Conservation (phyloP, 2,329 filamentous ascomycete species). For the Orbilia quercus region DNA sequence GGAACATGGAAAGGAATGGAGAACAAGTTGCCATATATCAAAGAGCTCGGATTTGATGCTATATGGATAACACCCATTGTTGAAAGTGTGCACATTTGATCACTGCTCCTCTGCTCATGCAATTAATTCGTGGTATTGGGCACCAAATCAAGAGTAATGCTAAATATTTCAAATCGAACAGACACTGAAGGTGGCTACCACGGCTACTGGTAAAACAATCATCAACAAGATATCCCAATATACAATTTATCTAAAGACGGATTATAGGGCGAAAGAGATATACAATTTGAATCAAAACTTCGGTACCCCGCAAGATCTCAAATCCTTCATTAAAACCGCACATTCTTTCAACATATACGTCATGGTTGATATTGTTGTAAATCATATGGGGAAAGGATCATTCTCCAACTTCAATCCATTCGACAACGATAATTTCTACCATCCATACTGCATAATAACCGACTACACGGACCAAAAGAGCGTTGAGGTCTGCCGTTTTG, state of each 20-base stretch:
- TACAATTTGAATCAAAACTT: constrained; percentile 62
- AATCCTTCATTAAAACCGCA: constrained; percentile 61
- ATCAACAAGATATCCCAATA: too few species aligned
- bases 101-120: too few species aligned
- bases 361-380: constrained; percentile 63
- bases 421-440: constrained; percentile 60
- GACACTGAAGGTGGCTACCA: constrained; percentile 64
- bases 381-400: constrained; percentile 62
- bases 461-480: constrained; percentile 60
- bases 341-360: constrained; percentile 62
- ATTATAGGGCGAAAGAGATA: constrained; percentile 61
- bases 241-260: not conserved
- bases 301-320: constrained; percentile 62
- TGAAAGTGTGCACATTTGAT: constrained; percentile 52
- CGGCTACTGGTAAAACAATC: constrained; percentile 63
- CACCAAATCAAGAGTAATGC: not conserved
- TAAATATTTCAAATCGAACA: constrained; percentile 48
- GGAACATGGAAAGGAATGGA: constrained; percentile 65
- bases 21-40: constrained; percentile 65
- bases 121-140: too few species aligned
- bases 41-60: constrained; percentile 64
- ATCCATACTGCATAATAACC: constrained; percentile 50
- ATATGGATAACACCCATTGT: constrained; percentile 66
- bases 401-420: constrained; percentile 63
- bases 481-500: constrained; percentile 60